Percentiles rank a stretch among this genome's conserved stretches.
Conservation (phyloP, 768 basidiomycete species). For the Boletus insuetus region DNA sequence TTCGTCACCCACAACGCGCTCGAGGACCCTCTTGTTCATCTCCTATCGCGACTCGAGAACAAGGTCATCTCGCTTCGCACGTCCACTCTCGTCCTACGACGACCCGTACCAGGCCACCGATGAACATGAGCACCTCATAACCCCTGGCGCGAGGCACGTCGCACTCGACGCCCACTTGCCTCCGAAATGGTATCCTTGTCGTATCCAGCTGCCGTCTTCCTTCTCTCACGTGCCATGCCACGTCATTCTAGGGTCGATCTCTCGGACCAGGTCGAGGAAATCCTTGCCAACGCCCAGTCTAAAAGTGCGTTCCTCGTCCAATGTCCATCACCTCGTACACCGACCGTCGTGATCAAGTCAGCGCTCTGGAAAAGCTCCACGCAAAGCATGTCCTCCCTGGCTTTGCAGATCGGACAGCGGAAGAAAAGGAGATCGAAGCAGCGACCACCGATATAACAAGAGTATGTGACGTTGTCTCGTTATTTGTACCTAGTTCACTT, state of each 20-base stretch:
- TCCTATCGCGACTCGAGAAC: constrained; percentile 84
- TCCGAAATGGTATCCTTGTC: constrained; percentile 70
- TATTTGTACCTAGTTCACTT: not conserved
- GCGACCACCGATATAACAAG: constrained; percentile 86
- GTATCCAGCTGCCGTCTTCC: not conserved
- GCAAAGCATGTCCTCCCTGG: constrained; percentile 95
- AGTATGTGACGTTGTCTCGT: constrained; percentile 41
- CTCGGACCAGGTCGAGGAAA: constrained; percentile 83
- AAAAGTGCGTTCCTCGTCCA: constrained; percentile 62
- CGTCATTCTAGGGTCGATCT: constrained; percentile 73
- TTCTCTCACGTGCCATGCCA: constrained; percentile 16
- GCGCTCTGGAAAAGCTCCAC: constrained; percentile 90
- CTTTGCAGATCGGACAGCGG: constrained; percentile 90
- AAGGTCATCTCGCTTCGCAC: constrained; percentile 40
- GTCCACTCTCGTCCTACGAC: constrained; percentile 41
- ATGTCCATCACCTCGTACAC: constrained; percentile 8
- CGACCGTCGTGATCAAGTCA: constrained; percentile 50
- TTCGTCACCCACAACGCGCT: constrained; percentile 62
- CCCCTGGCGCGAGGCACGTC: constrained; percentile 38
- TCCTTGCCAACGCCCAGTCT: constrained; percentile 61
- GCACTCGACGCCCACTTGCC: constrained; percentile 63
- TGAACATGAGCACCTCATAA: constrained; percentile 68
- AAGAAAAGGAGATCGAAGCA: constrained; percentile 91
- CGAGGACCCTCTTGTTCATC: constrained; percentile 88
- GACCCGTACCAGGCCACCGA: constrained; percentile 45